Conservation (phyloP, 768 basidiomycete species). For the Calocera cornea region DNA sequence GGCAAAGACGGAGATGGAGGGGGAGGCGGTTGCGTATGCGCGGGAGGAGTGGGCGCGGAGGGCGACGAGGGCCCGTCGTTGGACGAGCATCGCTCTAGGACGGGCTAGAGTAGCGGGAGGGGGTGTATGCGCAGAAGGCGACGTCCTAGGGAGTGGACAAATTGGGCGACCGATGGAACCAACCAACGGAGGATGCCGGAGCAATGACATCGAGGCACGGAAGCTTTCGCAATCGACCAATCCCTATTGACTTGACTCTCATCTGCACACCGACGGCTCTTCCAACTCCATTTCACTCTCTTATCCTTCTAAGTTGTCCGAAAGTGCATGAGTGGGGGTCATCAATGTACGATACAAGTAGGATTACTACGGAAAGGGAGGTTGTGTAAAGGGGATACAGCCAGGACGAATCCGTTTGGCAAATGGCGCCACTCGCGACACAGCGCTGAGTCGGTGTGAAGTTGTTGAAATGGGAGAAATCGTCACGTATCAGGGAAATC, state of each 20-base stretch:
- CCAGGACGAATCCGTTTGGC: background rate
- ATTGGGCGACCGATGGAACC: background rate
- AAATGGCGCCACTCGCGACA: too few species aligned
- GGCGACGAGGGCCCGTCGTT: slow-evolving; percentile 11
- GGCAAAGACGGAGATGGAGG: slow-evolving; percentile 76
- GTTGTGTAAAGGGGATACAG: background rate
- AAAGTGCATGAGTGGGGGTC: background rate
- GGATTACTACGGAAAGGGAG: background rate
- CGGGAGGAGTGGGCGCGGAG: slow-evolving; percentile 15
- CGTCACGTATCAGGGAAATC: background rate
- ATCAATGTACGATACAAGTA: background rate
- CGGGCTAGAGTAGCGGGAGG: background rate
- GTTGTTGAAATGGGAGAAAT: background rate
- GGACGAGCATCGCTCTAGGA: slow-evolving; percentile 5
- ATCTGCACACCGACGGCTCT: background rate
- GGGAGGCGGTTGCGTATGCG: slow-evolving; percentile 65
- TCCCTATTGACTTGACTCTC: background rate
- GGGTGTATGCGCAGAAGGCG: background rate
- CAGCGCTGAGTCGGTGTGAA: too few species aligned
- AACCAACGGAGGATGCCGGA: slow-evolving; percentile 2
- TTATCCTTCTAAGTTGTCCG: background rate
- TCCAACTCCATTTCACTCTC: background rate
- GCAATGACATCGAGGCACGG: slow-evolving; percentile 1
- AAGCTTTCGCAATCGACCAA: background rate
- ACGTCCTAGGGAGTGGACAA: slow-evolving; percentile 2